Conservation (phyloP, 129 eudicot genomes). For the Erigeron canadensis region DNA sequence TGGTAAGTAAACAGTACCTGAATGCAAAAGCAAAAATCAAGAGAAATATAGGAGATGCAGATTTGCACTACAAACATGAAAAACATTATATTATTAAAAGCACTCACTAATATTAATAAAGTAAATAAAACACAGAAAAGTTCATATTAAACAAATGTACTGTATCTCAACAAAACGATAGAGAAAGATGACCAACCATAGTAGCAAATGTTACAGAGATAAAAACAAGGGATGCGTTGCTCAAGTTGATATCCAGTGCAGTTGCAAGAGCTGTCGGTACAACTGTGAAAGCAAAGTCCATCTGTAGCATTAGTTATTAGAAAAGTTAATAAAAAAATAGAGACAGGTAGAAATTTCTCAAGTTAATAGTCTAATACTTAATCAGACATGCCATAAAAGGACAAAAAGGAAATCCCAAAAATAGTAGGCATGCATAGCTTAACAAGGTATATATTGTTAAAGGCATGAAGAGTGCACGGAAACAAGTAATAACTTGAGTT, state of each 20-base stretch:
- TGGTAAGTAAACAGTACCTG: constrained; percentile 52
- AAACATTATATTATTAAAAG: constrained; percentile 9
- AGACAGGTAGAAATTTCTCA: constrained; percentile 12
- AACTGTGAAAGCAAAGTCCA: constrained; percentile 95
- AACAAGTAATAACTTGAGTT: neutral
- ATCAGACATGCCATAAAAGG: neutral
- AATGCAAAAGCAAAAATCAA: constrained; percentile 94
- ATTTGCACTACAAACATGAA: constrained; percentile 78
- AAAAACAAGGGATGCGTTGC: constrained; percentile 96
- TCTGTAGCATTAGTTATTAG: constrained; percentile 89
- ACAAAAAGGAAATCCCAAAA: neutral
- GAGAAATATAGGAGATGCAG: constrained; percentile 96
- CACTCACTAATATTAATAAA: neutral
- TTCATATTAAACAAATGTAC: constrained; percentile 3
- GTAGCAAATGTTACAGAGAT: constrained; percentile 98
- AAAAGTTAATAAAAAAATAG: constrained; percentile 49
- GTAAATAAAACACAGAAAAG: constrained; percentile 1
- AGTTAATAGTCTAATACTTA: neutral
- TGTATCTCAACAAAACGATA: neutral
- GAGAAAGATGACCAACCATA: constrained; percentile 65
- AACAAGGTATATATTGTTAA: neutral
- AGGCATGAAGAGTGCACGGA: neutral
- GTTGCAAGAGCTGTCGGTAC: constrained; percentile 92
- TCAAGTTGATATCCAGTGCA: constrained; percentile 94
- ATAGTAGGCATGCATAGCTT: neutral